A percentile compares a stretch with the other conserved stretches of the same genome.
Evolutionary conservation across 202 grass and related monocot species (phyloP).

Genomic region (Zizania palustris): DNA sequence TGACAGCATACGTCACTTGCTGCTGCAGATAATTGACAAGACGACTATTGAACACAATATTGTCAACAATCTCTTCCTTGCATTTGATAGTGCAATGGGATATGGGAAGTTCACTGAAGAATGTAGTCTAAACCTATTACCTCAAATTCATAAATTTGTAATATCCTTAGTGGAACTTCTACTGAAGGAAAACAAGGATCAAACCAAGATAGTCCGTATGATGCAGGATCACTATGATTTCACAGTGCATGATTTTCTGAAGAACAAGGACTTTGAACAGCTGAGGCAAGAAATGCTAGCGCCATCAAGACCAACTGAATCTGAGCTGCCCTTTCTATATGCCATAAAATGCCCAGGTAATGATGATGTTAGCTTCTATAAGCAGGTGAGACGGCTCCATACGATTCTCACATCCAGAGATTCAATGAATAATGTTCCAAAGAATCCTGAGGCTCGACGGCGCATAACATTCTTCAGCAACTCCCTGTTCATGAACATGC

Average conservation of each 20-base stretch:
- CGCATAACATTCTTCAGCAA: slow-evolving; percentile 98
- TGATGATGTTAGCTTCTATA: slow-evolving; percentile 69
- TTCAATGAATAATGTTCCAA: slow-evolving; percentile 89
- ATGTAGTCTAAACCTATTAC: slow-evolving; percentile 59
- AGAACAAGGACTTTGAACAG: slow-evolving; percentile 56
- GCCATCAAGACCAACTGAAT: slow-evolving; percentile 44
- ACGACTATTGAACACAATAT: slow-evolving; percentile 66
- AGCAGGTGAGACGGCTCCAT: slow-evolving; percentile 82
- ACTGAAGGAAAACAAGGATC: slow-evolving; percentile 62
- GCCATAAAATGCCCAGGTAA: slow-evolving; percentile 59
- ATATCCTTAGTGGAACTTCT: slow-evolving; percentile 74
- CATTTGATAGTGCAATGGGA: slow-evolving; percentile 60
- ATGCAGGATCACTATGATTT: slow-evolving; percentile 88
- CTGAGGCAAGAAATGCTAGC: slow-evolving; percentile 57
- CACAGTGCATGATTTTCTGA: slow-evolving; percentile 74
- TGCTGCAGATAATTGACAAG: slow-evolving; percentile 67
- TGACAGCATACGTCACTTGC: slow-evolving; percentile 71
- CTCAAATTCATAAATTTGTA: slow-evolving; percentile 66
- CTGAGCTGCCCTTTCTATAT: slow-evolving; percentile 78
- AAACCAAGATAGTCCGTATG: slow-evolving; percentile 77
- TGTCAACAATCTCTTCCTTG: slow-evolving; percentile 57
- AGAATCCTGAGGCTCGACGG: slow-evolving; percentile 77
- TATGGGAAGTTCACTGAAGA: slow-evolving; percentile 54
- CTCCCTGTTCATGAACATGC: slow-evolving; percentile 99
- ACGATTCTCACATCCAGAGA: slow-evolving; percentile 89